These are phyloP conservation scores for Oryza longistaminata DNA, from an alignment of 176 grass and related monocot species.

Conservation along the genomic window DNA sequence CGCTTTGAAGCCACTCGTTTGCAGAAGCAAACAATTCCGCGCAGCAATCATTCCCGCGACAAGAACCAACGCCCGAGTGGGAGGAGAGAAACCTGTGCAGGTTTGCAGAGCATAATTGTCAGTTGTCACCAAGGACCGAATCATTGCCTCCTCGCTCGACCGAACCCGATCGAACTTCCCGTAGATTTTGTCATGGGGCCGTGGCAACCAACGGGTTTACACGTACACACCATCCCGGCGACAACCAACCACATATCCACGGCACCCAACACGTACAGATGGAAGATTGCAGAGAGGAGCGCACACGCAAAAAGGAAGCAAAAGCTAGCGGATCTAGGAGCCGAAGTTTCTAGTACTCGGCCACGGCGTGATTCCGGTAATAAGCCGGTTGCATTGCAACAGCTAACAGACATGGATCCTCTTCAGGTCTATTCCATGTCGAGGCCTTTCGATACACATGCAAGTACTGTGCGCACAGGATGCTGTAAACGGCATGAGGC, in stretches of 20 bases:
- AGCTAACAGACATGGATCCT: no score
- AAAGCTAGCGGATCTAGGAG: not conserved
- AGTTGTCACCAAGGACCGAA: not conserved
- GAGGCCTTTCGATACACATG: no score
- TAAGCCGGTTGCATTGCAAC: not conserved
- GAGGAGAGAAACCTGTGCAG: not conserved
- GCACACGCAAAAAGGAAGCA: not conserved
- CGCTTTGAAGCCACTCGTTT: not conserved
- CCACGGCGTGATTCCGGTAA: not conserved
- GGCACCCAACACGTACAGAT: not conserved
- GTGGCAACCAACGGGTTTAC: not conserved
- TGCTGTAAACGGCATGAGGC: constrained; percentile 4
- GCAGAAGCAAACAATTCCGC: not conserved
- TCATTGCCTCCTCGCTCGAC: not conserved
- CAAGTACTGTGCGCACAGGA: no score
- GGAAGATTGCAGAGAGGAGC: no score
- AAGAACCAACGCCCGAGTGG: not conserved
- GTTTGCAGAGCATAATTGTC: not conserved
- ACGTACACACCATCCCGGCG: not conserved
- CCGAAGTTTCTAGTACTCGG: not conserved
- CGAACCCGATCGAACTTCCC: not conserved
- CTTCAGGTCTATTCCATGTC: no score
- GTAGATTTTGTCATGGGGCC: not conserved
- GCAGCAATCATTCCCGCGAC: not conserved
- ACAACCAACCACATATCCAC: not conserved